A percentile compares a stretch with the other conserved stretches of the same genome.
Conservation (phyloP, 169 alveolate genomes). For the Perkinsus olseni region DNA sequence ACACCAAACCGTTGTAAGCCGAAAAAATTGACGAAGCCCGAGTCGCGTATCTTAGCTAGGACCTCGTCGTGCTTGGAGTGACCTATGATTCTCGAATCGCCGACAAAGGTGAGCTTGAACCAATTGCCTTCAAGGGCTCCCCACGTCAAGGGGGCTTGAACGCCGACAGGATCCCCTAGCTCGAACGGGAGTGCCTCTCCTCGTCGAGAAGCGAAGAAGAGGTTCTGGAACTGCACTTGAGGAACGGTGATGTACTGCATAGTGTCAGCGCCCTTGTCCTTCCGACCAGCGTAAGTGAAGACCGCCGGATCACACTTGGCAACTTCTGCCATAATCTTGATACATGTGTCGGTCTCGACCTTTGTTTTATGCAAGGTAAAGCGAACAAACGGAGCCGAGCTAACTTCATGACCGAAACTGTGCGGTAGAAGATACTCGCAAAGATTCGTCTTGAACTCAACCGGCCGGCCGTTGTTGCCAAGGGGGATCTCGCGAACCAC, state of each 20-base stretch:
- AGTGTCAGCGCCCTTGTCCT: slow-evolving; percentile 2
- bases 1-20: neutral
- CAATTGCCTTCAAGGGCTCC: neutral
- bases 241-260: neutral
- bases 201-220: neutral
- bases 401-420: neutral
- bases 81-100: neutral
- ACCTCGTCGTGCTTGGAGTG: neutral
- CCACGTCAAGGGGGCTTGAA: neutral
- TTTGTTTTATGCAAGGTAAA: neutral
- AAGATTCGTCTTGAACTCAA: neutral
- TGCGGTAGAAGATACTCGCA: neutral
- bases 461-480: neutral
- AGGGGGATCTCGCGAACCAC: neutral
- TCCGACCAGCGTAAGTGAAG: neutral
- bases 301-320: neutral
- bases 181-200: neutral
- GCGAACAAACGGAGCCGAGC: neutral
- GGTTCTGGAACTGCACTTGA: neutral
- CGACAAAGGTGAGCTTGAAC: neutral
- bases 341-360: neutral
- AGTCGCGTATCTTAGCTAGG: neutral
- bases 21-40: neutral
- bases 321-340: neutral
- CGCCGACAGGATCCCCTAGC: neutral